Base-by-base conservation (phyloP, 805 yeast species). In the Kockiozyma suomiensis region DNA sequence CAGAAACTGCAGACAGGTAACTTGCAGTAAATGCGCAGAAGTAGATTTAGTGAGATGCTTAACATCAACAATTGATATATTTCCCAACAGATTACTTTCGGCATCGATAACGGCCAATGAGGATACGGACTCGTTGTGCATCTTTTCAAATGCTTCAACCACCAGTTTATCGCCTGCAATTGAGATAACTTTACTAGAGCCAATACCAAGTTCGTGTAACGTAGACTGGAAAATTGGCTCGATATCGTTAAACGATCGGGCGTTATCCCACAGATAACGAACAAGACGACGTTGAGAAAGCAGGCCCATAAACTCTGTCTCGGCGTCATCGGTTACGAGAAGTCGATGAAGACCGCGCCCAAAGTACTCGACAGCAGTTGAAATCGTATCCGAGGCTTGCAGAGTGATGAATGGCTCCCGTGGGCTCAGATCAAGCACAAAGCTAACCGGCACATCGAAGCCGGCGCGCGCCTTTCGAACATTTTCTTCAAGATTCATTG, bases 271-370 rank as follows among this genome's bases (percentile, higher is more conserved):
- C 56, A 93, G 76, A 73, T 83, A 93, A 68, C 83, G 84, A 56
- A 93, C 82, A 68, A 90, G 78, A 69, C 98, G 83, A 73, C 99
- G 85, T 76, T 93, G 99, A 0, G 97, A 90, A 48, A 94, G 78
- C 12, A 93, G 84, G 59, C 98, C 98, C 1, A 87, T 84, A 51
- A 92, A 84, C 37, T 61, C 64, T 4, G 30, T 32, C 25, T 81
- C 78, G 50, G 78, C 74, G 50, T 78, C 80, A 17, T 76, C 73
- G 23, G 87, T 81, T 57, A 92, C 88, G 10, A 97, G 97, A 21
- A 93, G 84, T 71, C 99, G 81, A 75, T 94, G 99, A 2, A 92
- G 97, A 21, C 99, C 99, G 41, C 88, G 83, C n/a, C 97, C 98
- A 62, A 93, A 78, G 12, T 88, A 85, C 73, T 90, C 96, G 68